Percentiles rank a stretch among this genome's conserved stretches.
These are phyloP conservation scores for Cutaneotrichosporon cavernicola DNA, from an alignment of 1,284 basidiomycete species.

Conservation along the genomic window DNA sequence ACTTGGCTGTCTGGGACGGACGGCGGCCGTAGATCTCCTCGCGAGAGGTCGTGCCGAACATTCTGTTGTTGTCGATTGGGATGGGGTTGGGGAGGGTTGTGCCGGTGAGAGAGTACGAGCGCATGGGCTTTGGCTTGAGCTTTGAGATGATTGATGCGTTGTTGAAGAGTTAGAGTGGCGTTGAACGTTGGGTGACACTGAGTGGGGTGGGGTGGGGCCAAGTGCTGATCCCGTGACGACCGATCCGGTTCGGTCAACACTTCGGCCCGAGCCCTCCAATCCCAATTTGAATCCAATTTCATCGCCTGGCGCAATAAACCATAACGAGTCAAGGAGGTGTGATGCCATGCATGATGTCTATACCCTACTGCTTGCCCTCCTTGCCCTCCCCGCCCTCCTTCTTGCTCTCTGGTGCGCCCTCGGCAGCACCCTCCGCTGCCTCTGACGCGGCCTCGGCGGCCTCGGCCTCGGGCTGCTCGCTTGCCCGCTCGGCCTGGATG, in stretches of 20 bases:
- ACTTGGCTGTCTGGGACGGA: neutral
- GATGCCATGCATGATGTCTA: constrained; percentile 14
- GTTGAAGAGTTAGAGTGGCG: neutral
- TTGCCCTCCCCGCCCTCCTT: neutral
- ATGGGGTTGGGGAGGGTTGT: neutral
- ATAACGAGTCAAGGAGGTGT: neutral
- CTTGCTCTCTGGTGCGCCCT: constrained; percentile 10
- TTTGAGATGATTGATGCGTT: too few species aligned
- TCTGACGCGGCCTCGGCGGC: constrained; percentile 26
- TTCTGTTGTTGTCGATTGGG: neutral
- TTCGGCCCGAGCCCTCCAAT: neutral
- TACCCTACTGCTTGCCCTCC: constrained; percentile 7
- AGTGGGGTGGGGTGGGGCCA: neutral
- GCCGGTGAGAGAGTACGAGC: neutral
- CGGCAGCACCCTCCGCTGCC: constrained; percentile 24
- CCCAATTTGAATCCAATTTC: neutral
- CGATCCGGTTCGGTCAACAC: neutral
- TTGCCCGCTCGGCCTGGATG: constrained; percentile 58
- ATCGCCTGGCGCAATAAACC: too few species aligned
- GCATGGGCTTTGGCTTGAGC: neutral
- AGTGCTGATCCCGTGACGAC: neutral
- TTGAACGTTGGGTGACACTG: neutral
- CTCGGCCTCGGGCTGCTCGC: constrained; percentile 14
- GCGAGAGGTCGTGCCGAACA: constrained; percentile 7
- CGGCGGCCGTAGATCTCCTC: constrained; percentile 2